Conservation (phyloP, 139 green algal genomes). For the Tetradesmus lagerheimii region DNA sequence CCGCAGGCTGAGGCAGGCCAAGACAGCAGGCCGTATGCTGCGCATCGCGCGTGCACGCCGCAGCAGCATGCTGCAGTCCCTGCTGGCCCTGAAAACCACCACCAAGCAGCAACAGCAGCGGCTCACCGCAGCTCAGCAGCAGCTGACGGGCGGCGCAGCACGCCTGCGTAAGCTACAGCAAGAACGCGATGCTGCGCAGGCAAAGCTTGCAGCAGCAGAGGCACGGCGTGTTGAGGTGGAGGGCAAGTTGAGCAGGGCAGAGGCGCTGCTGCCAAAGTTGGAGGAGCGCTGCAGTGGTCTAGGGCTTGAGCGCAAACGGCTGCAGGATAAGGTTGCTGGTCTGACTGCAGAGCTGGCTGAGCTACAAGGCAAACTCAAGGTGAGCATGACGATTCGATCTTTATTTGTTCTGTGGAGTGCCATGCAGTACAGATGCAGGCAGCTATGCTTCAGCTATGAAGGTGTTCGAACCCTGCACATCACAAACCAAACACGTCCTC, state of each 20-base stretch:
- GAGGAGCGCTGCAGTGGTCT: slow-evolving; percentile 42
- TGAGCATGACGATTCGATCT: neutral
- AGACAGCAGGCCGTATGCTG: slow-evolving; percentile 16
- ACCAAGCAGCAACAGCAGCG: neutral
- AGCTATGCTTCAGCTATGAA: neutral
- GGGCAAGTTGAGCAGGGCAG: slow-evolving; percentile 10
- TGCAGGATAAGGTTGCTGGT: slow-evolving; percentile 16
- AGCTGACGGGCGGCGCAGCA: neutral
- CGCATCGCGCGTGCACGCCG: neutral
- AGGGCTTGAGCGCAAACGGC: slow-evolving; percentile 10
- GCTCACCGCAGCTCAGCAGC: neutral
- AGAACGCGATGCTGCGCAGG: neutral
- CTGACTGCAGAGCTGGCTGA: neutral
- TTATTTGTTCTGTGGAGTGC: no score
- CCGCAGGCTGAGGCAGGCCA: neutral
- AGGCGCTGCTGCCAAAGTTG: slow-evolving; percentile 20
- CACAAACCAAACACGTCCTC: no score
- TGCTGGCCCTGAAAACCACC: neutral
- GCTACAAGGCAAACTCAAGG: slow-evolving; percentile 33
- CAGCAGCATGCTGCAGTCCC: neutral
- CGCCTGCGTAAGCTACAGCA: neutral
- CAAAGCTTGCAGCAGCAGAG: slow-evolving; percentile 5
- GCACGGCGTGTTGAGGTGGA: neutral
- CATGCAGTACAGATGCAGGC: no score
- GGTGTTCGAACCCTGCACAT: neutral